These are phyloP conservation scores for Chondrus crispus DNA, from an alignment of 23 red algal species.

Conservation along the genomic window DNA sequence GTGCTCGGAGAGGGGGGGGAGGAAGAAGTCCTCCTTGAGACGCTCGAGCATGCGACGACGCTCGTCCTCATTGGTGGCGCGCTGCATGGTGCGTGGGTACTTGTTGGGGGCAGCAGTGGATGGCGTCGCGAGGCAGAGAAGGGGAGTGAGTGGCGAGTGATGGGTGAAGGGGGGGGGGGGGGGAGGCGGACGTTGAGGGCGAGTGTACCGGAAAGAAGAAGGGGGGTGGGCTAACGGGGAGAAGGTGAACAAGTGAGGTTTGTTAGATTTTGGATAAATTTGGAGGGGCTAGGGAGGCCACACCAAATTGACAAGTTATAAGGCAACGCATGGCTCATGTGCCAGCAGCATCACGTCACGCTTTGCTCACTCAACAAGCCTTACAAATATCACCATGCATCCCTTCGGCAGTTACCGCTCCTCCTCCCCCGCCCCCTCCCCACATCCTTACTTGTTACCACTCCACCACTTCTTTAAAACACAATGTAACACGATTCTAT, in stretches of 20 bases:
- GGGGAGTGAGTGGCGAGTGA: background rate
- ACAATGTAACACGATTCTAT: background rate
- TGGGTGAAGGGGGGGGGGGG: background rate
- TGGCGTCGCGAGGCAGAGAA: background rate
- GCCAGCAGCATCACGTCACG: no score
- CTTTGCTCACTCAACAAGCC: background rate
- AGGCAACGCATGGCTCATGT: no score
- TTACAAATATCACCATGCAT: background rate
- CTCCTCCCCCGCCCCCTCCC: background rate
- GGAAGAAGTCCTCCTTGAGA: conserved; percentile 72
- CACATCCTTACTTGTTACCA: background rate
- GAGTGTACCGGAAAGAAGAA: background rate
- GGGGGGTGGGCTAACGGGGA: background rate
- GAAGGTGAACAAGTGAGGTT: background rate
- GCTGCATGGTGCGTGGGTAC: conserved; percentile 3
- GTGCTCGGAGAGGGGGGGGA: conserved; percentile 48
- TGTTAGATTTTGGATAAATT: background rate
- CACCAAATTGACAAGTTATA: no score
- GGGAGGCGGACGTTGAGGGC: background rate
- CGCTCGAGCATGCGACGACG: conserved; percentile 53
- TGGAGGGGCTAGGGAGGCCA: no score
- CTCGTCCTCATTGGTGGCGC: conserved; percentile 51
- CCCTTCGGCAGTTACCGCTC: background rate
- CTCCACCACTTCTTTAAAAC: background rate
- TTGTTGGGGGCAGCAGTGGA: background rate